Evolutionary conservation across 2,329 filamentous ascomycete species (phyloP).

Genomic region (Zarea fungicola): DNA sequence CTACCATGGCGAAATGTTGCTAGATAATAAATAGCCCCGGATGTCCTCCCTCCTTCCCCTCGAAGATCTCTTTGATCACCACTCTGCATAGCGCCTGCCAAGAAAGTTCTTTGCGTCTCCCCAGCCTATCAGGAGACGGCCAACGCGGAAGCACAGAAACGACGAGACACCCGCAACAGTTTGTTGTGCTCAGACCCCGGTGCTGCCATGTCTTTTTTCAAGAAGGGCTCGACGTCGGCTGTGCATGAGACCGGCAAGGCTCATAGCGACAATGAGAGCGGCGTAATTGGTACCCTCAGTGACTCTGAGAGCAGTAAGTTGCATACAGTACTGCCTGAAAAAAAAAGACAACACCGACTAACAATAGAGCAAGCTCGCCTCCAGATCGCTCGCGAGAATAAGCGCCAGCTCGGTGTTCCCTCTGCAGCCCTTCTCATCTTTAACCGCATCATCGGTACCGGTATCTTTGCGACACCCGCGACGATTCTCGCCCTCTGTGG

Average conservation of each 20-base stretch:
- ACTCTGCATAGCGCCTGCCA: not conserved
- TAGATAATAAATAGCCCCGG: not conserved
- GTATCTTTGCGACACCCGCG: conserved; percentile 60
- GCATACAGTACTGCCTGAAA: not conserved
- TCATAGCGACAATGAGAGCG: conserved; percentile 3
- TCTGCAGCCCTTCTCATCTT: conserved; percentile 56
- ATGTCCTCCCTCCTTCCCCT: not conserved
- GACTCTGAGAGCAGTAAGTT: conserved; percentile 16
- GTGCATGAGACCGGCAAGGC: conserved; percentile 8
- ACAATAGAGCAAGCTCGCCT: conserved; percentile 23
- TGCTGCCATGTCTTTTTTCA: conserved; percentile 2
- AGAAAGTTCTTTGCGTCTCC: too few relatives aligned
- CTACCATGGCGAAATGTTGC: not conserved
- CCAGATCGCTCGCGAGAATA: conserved; percentile 39
- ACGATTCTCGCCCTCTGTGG: conserved; percentile 50
- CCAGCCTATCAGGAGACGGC: too few relatives aligned
- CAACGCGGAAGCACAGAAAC: too few relatives aligned
- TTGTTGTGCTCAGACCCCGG: not conserved
- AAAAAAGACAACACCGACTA: not conserved
- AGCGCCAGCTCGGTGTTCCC: conserved; percentile 50
- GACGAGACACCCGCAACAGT: too few relatives aligned
- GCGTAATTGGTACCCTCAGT: not conserved
- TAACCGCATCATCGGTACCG: conserved; percentile 62
- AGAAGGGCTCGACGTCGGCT: conserved; percentile 9
- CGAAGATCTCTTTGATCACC: not conserved